Percentiles rank a stretch among this genome's conserved stretches.
Conservation (phyloP, 1,284 basidiomycete species). For the Nidula niveotomentosa region DNA sequence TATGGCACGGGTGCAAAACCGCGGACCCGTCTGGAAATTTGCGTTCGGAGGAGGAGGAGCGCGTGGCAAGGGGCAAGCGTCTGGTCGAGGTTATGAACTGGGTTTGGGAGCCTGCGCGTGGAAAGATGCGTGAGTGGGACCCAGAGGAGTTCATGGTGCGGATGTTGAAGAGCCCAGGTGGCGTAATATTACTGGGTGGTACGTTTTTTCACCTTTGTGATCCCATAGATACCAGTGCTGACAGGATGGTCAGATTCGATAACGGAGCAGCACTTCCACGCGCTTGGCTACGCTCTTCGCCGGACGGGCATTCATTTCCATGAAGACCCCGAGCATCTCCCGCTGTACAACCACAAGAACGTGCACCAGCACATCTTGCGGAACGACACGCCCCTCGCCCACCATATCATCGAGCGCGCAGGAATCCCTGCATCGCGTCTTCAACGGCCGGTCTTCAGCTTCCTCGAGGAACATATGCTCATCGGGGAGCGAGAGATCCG, state of each 20-base stretch:
- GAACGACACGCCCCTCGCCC: slow-evolving; percentile 13
- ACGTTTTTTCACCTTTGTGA: no score
- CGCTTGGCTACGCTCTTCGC: slow-evolving; percentile 15
- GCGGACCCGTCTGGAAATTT: background rate
- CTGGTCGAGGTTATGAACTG: slow-evolving; percentile 11
- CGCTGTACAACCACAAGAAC: slow-evolving; percentile 18
- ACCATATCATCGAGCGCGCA: slow-evolving; percentile 13
- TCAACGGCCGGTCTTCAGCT: slow-evolving; percentile 19
- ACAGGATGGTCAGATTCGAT: slow-evolving; percentile 15
- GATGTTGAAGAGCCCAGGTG: slow-evolving; percentile 13
- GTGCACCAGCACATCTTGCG: slow-evolving; percentile 19
- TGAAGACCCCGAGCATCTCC: slow-evolving; percentile 13
- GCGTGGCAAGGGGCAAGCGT: slow-evolving; percentile 5
- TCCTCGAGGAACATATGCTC: slow-evolving; percentile 23
- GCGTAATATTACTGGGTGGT: slow-evolving; percentile 16
- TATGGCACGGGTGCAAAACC: slow-evolving; percentile 5
- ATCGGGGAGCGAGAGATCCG: slow-evolving; percentile 20
- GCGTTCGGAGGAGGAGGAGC: slow-evolving; percentile 2
- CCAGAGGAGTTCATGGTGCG: slow-evolving; percentile 13
- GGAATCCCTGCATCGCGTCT: slow-evolving; percentile 21
- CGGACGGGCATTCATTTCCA: slow-evolving; percentile 17
- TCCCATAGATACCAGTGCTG: no score
- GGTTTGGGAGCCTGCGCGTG: slow-evolving; percentile 12
- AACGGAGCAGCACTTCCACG: slow-evolving; percentile 17
- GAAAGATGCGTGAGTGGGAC: slow-evolving; percentile 10